Percentiles rank a stretch among this genome's conserved stretches.
These are phyloP conservation scores for Lecanoromycetidae sp. DNA, from an alignment of 2,329 filamentous ascomycete species.

Conservation along the genomic window DNA sequence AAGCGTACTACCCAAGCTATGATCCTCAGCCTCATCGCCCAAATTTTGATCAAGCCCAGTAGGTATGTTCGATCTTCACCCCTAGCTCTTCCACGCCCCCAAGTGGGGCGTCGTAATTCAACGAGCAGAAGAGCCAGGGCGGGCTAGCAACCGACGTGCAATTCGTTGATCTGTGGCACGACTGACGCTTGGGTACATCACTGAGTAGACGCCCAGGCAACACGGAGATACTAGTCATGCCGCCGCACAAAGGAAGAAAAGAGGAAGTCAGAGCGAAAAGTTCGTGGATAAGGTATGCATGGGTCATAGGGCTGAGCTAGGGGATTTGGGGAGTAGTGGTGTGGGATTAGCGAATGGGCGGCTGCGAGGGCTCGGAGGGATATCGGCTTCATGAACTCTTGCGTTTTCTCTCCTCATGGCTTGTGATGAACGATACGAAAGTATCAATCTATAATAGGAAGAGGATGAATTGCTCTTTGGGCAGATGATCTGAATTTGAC, in stretches of 20 bases:
- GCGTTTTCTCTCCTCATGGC: no score
- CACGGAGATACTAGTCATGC: slow-evolving; percentile 63
- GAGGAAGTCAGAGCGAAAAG: slow-evolving; percentile 24
- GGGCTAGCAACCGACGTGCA: slow-evolving; percentile 53
- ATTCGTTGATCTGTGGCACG: slow-evolving; percentile 68
- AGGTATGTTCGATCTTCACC: slow-evolving; percentile 8
- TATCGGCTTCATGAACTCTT: no score
- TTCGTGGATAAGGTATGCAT: neutral
- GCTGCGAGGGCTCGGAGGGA: no score
- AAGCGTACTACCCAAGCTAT: no score
- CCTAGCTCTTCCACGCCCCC: slow-evolving; percentile 20
- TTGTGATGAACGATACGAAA: slow-evolving; percentile 32
- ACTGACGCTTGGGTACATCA: slow-evolving; percentile 59
- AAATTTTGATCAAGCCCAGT: neutral
- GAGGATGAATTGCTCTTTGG: slow-evolving; percentile 32
- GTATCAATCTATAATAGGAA: slow-evolving; percentile 34
- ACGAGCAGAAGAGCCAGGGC: slow-evolving; percentile 30
- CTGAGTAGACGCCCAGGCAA: slow-evolving; percentile 56
- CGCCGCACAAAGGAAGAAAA: slow-evolving; percentile 65
- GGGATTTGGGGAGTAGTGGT: neutral
- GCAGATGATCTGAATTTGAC: slow-evolving; percentile 31
- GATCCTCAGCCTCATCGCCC: no score
- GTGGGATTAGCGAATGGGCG: neutral
- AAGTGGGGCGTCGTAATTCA: slow-evolving; percentile 11
- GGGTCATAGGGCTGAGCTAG: slow-evolving; percentile 6